Conservation (phyloP, 805 yeast genomes). For the Candida arabinofermentans region DNA sequence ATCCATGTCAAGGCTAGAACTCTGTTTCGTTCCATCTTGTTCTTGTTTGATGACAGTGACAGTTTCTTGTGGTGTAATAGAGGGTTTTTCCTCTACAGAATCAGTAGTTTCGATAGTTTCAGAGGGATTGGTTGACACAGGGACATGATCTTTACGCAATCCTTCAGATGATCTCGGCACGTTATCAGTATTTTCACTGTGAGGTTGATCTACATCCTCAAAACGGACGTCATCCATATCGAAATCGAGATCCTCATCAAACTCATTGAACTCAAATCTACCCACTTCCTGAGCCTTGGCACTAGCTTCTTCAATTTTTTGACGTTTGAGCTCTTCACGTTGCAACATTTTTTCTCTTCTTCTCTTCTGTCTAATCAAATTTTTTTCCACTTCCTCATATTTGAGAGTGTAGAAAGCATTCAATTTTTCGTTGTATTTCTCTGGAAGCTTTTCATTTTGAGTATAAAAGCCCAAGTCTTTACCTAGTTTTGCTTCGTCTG, state of each 20-base stretch:
- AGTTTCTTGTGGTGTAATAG: too few species aligned
- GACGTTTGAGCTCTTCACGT: conserved; percentile 27
- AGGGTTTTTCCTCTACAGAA: too few species aligned
- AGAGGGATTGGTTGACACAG: too few species aligned
- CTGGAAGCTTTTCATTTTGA: conserved; percentile 19
- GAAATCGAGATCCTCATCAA: conserved; percentile 29
- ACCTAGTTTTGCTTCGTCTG: conserved; percentile 31
- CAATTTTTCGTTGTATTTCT: conserved; percentile 17
- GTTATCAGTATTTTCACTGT: neutral
- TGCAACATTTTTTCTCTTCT: conserved; percentile 26
- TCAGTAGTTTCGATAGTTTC: too few species aligned
- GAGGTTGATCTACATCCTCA: conserved; percentile 6
- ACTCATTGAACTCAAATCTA: conserved; percentile 18
- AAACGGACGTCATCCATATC: conserved; percentile 25
- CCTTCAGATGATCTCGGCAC: neutral
- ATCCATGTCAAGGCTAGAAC: too few species aligned
- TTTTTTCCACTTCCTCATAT: conserved; percentile 19
- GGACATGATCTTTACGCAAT: too few species aligned
- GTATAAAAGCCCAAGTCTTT: conserved; percentile 31
- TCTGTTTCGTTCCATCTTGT: too few species aligned
- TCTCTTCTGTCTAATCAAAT: conserved; percentile 32
- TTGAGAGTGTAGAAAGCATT: conserved; percentile 14
- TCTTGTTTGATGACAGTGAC: too few species aligned
- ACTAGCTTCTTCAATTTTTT: conserved; percentile 21
- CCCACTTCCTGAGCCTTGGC: conserved; percentile 16